These are phyloP conservation scores for Xerocomus minutiporus DNA, from an alignment of 1,284 basidiomycete genomes.

Conservation along the genomic window DNA sequence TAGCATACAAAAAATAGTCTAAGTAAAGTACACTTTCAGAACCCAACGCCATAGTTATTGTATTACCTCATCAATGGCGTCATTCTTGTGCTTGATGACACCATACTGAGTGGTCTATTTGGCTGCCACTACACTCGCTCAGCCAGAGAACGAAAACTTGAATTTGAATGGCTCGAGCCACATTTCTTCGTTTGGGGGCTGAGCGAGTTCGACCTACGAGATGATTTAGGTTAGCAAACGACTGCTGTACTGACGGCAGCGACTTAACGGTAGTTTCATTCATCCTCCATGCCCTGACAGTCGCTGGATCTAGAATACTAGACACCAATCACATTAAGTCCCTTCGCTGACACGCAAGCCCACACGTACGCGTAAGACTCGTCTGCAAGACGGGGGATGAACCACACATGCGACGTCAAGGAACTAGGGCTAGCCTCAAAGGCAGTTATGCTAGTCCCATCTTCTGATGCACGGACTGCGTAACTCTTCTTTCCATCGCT, in stretches of 20 bases:
- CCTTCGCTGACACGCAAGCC: background rate
- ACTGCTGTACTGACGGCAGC: background rate
- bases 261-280: background rate
- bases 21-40: too few species aligned
- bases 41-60: background rate
- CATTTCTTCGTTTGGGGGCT: background rate
- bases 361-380: background rate
- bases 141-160: conserved; percentile 1
- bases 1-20: too few species aligned
- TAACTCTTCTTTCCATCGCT: conserved; percentile 1
- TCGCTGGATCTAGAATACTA: conserved; percentile 1
- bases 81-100: background rate
- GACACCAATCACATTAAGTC: background rate
- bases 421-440: background rate
- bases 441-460: conserved; percentile 1
- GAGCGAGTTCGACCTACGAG: conserved; percentile 1
- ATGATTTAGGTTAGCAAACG: background rate
- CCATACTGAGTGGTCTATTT: background rate
- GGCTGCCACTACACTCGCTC: background rate
- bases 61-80: background rate
- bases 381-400: background rate
- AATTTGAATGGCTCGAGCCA: conserved; percentile 5
- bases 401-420: conserved; percentile 3
- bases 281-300: background rate
- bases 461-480: background rate